These are phyloP conservation scores for Reutealis trisperma DNA, from an alignment of 345 rosid species.

Conservation along the genomic window DNA sequence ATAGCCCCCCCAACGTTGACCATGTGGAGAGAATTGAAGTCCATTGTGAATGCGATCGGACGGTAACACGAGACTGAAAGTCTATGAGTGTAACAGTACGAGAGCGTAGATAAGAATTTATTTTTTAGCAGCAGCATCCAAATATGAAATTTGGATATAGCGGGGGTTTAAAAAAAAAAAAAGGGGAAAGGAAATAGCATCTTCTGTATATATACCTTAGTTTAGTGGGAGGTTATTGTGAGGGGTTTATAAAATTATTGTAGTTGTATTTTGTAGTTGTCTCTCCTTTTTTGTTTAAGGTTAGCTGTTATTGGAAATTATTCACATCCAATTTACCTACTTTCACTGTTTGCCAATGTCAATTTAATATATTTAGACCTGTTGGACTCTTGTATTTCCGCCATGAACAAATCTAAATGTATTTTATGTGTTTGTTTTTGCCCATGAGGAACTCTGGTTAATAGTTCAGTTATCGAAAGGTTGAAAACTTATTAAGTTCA, in stretches of 20 bases:
- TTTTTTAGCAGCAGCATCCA: neutral
- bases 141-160: neutral
- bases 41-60: conserved; percentile 7
- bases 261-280: neutral
- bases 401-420: no score
- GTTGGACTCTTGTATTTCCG: no score
- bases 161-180: no score
- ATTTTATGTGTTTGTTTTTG: no score
- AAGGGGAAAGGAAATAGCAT: no score
- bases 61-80: conserved; percentile 60
- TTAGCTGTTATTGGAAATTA: neutral
- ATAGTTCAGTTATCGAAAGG: no score
- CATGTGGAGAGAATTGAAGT: neutral
- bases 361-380: no score
- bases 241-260: neutral
- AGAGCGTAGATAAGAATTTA: conserved; percentile 6
- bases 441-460: no score
- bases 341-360: no score
- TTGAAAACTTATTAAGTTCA: no score
- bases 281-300: neutral
- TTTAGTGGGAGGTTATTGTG: neutral
- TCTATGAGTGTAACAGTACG: conserved; percentile 53
- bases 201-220: neutral
- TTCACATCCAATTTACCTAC: neutral
- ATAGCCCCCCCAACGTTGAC: neutral